These are phyloP conservation scores for Phytopythium sindhum DNA, from an alignment of 352 stramenopile species.

Conservation along the genomic window DNA sequence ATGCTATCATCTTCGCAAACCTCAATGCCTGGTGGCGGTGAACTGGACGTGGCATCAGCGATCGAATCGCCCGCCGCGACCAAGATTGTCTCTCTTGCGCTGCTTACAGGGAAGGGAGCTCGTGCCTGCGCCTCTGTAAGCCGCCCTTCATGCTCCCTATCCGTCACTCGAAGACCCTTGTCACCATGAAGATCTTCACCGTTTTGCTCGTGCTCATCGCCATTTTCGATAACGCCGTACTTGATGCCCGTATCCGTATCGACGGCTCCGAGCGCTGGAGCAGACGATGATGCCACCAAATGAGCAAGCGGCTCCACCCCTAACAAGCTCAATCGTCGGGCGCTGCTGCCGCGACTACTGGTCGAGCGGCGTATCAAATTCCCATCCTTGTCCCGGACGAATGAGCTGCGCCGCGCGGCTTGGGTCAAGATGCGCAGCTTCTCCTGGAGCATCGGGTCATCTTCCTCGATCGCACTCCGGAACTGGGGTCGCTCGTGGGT, in stretches of 20 bases:
- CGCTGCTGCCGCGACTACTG: background rate
- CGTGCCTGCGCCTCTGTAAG: background rate
- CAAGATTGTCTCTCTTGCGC: background rate
- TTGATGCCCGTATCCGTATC: background rate
- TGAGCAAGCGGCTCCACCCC: background rate
- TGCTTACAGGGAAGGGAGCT: background rate
- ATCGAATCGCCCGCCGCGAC: background rate
- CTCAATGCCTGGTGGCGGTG: background rate
- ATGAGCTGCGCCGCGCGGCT: conserved; percentile 12
- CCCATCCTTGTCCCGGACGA: conserved; percentile 15
- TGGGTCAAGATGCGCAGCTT: conserved; percentile 17
- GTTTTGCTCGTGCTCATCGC: background rate
- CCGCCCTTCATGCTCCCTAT: background rate
- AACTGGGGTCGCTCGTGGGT: conserved; percentile 37
- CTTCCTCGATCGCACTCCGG: background rate
- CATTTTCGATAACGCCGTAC: background rate
- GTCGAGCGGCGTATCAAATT: conserved; percentile 9
- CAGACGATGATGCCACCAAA: conserved; percentile 15
- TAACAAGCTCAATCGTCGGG: conserved; percentile 1
- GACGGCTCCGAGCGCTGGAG: conserved; percentile 8
- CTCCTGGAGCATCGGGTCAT: conserved; percentile 5
- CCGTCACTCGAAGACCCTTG: background rate
- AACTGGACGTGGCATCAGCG: background rate
- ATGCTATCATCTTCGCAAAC: background rate
- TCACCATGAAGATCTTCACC: background rate